Evolutionary conservation across 768 basidiomycete genomes (phyloP), one percentile per base, ranked within the genome.

Genomic region (Lactarius sanguifluus): DNA sequence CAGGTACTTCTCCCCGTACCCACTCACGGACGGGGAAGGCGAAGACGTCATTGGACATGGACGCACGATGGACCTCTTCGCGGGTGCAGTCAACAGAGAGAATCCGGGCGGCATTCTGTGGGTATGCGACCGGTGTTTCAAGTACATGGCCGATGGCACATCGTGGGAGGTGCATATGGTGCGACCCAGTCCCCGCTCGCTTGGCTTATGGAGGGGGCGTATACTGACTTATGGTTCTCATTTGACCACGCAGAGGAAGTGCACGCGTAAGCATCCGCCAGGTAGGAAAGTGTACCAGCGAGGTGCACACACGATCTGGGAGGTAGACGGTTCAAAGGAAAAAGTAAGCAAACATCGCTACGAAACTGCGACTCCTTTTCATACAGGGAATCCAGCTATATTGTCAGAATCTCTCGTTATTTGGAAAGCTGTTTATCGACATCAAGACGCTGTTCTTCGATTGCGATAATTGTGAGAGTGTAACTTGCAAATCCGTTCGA

Each of bases 361-460:
- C 20, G 45, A 13, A 9, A 28, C 55, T 23, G 62, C 32, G 23
- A 45, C 66, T 64, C 40, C 59, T 36, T 61, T 34, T 55, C 58
- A 61, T 54, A 41, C 54, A 6, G 57, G 54, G 50, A 18, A 3
- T 52, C 13, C 74, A 98, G 96, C 82, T 98, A 6, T 98, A 96
- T 73, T 98, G 96, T 76, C 96, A 98, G 76, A 96, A 96, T 73
- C 79, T 99, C 36, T 91, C 94, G 20, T 82, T 98, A 8, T 98
- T 98, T 73, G 96, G 96, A 36, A 98, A 98, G 77, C 81, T 98
- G n/a, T 98, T 99, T 76, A 98, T 98, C 73, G 97, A 98, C 72
- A 90, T 96, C 69, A 99, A 99, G 78, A 96, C 96, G 13, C 78
- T 96, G 18, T 96, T 92, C 77, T 96, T 94, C 73, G 93, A 96